Conservation (phyloP, 148 eudicot genomes). For the Silene conica region DNA sequence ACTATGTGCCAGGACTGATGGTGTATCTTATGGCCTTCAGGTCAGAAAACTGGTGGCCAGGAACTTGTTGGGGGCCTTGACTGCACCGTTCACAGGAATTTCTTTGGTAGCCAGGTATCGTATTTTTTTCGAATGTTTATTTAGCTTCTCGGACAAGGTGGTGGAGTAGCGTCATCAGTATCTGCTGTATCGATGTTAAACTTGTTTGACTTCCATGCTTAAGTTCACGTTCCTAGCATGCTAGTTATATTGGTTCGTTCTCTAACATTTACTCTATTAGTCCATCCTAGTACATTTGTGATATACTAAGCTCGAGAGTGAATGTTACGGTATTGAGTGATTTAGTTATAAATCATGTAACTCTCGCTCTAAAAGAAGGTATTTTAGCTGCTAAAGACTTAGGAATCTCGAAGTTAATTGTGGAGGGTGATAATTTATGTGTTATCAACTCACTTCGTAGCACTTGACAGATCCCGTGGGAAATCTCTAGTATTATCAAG, state of each 20-base stretch:
- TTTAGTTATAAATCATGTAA: neutral
- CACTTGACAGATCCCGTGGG: too few relatives aligned
- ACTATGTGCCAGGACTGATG: neutral
- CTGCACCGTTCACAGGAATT: conserved; percentile 89
- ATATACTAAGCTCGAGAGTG: neutral
- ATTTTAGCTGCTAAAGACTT: too few relatives aligned
- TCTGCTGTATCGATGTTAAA: too few relatives aligned
- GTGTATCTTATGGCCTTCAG: conserved; percentile 39
- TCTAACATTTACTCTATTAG: neutral
- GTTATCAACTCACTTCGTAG: too few relatives aligned
- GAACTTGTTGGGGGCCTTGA: conserved; percentile 90
- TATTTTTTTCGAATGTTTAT: neutral
- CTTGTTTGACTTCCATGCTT: too few relatives aligned
- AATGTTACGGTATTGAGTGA: neutral
- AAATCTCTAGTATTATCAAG: too few relatives aligned
- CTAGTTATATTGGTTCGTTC: neutral
- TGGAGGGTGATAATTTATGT: too few relatives aligned
- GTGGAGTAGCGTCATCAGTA: too few relatives aligned
- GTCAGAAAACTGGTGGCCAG: conserved; percentile 94
- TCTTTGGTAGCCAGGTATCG: conserved; percentile 93
- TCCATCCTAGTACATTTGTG: neutral
- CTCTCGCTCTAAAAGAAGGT: too few relatives aligned
- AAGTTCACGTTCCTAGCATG: neutral
- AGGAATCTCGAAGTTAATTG: too few relatives aligned
- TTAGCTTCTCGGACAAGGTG: too few relatives aligned